These are phyloP conservation scores for Trametes sanguinea DNA, from an alignment of 768 basidiomycete genomes.

Conservation along the genomic window DNA sequence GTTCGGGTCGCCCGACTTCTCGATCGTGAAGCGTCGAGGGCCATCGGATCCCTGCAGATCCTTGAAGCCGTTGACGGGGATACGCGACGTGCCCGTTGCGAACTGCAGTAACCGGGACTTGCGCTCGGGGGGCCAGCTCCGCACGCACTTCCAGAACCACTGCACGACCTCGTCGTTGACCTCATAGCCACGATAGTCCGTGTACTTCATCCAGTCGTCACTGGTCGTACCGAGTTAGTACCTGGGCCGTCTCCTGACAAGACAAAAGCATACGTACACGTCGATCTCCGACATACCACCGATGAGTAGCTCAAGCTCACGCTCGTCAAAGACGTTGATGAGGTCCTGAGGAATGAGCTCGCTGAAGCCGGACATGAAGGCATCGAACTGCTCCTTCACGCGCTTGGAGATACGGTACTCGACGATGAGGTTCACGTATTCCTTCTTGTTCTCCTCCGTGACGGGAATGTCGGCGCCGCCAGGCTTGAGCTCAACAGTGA, in stretches of 20 bases:
- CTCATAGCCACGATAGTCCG: constrained; percentile 96
- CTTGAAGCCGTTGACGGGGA: constrained; percentile 98
- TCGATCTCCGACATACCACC: constrained; percentile 99
- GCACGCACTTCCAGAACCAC: constrained; percentile 99
- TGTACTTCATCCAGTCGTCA: constrained; percentile 99
- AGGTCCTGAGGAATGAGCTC: constrained; percentile 98
- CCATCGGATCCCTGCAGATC: constrained; percentile 98
- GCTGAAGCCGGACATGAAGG: constrained; percentile 99
- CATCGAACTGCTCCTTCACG: constrained; percentile 98
- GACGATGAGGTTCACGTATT: constrained; percentile 92
- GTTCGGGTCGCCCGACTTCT: constrained; percentile 96
- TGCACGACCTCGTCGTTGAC: constrained; percentile 95
- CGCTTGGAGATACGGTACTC: constrained; percentile 97
- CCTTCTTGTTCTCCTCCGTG: constrained; percentile 98
- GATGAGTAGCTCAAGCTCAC: constrained; percentile 94
- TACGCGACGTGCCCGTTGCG: constrained; percentile 94
- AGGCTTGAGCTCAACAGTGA: constrained; percentile 92
- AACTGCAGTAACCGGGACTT: constrained; percentile 96
- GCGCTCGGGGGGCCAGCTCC: constrained; percentile 96
- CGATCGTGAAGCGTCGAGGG: constrained; percentile 95
- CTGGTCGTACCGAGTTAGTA: constrained; percentile 37
- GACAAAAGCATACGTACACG: constrained; percentile 62
- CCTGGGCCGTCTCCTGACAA: not conserved
- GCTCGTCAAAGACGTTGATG: constrained; percentile 97
- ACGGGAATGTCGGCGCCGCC: constrained; percentile 86